Base-by-base conservation (phyloP, 2,329 filamentous ascomycete species). In the Orbilia javanica region DNA sequence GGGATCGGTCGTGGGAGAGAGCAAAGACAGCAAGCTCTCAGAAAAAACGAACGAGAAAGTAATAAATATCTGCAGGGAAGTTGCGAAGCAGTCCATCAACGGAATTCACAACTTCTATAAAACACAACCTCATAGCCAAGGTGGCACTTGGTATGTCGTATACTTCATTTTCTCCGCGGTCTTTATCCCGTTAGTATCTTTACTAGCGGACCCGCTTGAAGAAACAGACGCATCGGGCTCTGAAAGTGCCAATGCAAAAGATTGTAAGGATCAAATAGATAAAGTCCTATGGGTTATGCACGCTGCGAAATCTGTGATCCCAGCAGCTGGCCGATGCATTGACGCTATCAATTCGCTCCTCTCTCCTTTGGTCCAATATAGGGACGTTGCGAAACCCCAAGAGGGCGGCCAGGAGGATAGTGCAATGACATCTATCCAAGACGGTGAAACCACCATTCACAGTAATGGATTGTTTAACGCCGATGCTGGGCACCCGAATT, bases 221-320 rank as follows among this genome's bases (percentile, higher is more conserved):
- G 73, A 77, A 63, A 66, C 69, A 31, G 66, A 65, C 8, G 50
- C 66, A 15, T 44, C 73, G 13, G 73, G 73, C 6, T 62, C 73
- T n/a, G 73, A 77, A 42, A 71, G 66, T 20, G 73, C 73, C 8
- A 77, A 77, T 39, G 73, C 66, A 34, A 77, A 77, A 42, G 73
- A 77, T 25, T 77, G 73, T 44, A 77, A 70, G 27, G 73, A 77
- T 36, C 73, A 77, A 46, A 71, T 77, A 15, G 73, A 71, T 63
- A 77, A 77, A 29, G 73, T 77, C 18, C 50, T 77, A 7, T 77
- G 73, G 73, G 73, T 77, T 20, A 77, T 77, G 73, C 73, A 77
- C 13, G 73, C 73, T 7, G 73, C 73, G 2, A 77, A 71, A 25
- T 67, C 73, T 6, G 66, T 77, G 10, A 77, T 77, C 22, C 73